phyloP scores from a whole-genome alignment of 768 basidiomycete genomes.

The Piloderma croceum region DNA sequence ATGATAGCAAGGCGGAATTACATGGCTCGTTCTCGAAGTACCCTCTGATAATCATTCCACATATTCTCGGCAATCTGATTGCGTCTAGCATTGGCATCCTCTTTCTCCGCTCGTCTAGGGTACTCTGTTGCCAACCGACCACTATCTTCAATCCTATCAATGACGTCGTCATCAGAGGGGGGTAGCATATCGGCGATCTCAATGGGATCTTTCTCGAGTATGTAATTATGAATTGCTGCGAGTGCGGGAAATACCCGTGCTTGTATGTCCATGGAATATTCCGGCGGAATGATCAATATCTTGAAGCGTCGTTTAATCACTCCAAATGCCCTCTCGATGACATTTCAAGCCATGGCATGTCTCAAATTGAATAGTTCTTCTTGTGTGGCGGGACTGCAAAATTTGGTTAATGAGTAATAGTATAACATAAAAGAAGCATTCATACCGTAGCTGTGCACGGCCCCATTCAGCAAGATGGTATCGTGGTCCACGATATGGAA shows the following conservation, averaged over 20 bases:
- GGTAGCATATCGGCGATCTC: too few species aligned
- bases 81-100: neutral
- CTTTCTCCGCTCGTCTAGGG: neutral
- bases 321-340: constrained; percentile 16
- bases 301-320: constrained; percentile 16
- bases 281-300: constrained; percentile 9
- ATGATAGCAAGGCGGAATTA: too few species aligned
- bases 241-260: constrained; percentile 17
- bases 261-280: constrained; percentile 16
- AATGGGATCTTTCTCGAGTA: constrained; percentile 9
- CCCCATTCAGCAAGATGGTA: constrained; percentile 36
- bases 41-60: constrained; percentile 7
- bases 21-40: too few species aligned
- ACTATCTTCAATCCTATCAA: too few species aligned
- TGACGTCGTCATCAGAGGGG: too few species aligned
- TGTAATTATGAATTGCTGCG: constrained; percentile 23
- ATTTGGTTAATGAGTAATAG: too few species aligned
- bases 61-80: constrained; percentile 4
- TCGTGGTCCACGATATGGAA: too few species aligned
- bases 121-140: too few species aligned
- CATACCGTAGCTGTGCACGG: constrained; percentile 6
- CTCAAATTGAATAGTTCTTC: constrained; percentile 22
- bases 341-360: constrained; percentile 17
- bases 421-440: too few species aligned
- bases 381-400: constrained; percentile 9